Base-by-base conservation (phyloP, 345 rosid species). In the Brassica juncea region DNA sequence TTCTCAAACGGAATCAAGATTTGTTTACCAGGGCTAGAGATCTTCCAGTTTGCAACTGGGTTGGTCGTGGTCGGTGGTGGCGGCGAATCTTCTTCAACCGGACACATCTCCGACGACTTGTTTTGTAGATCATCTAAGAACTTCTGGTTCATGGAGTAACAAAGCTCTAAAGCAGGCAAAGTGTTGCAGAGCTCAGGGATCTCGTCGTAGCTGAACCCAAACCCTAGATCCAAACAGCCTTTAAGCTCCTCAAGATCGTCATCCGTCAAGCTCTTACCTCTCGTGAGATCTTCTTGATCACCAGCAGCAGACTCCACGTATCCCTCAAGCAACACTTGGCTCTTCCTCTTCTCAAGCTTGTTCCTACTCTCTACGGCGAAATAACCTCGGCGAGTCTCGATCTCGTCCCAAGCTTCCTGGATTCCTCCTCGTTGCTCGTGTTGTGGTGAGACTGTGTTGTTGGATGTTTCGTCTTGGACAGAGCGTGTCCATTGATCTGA, bases 171-270 rank as follows among this genome's bases (percentile, higher is more conserved):
- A 6, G 98, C 98, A 49, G 97, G 98, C 84, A 94, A 77, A 27
- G 98, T 94, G 72, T 85, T 90, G 77, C 98, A 92, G 11, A 94
- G 96, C 86, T 92, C 98, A 64, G 98, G 98, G 78, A 94, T 94
- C 87, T 94, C 98, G 5, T 94, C 96, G 70, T 94, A 94, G 77
- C 91, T 90, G 60, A 94, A 94, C 0, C 97, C 97, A 78, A 94
- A 94, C 1, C 98, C 97, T 11, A 94, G 94, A 90, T 94, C 98
- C 81, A 92, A 81, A 70, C 98, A 94, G 31, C 97, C 98, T 77
- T 92, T 94, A 0, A 94, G 85, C 86, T 94, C 98, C 63, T 92
- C 96, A 4, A 94, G 92, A 81, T 94, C 96, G 6, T 94, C 98
- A 75, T 86, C 97, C 2, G 97, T 94, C 83, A 94, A 84, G 71